phyloP scores from a whole-genome alignment of 1,139 yeast genomes.

The Taphrina populina region DNA sequence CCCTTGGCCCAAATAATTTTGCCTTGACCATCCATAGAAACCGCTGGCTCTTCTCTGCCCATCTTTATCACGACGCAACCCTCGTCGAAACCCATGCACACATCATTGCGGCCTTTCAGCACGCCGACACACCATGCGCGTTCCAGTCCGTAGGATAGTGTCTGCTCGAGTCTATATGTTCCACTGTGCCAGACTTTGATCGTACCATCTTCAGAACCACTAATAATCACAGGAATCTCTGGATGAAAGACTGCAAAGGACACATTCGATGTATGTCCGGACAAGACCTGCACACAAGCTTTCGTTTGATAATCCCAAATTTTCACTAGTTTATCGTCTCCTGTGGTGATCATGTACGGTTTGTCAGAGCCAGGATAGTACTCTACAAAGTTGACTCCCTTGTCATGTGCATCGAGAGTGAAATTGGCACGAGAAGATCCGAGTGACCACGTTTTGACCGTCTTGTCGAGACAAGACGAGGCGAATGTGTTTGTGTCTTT shows the following conservation, averaged over 20 bases:
- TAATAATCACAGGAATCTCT: constrained; percentile 80
- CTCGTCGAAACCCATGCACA: constrained; percentile 92
- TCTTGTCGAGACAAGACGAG: constrained; percentile 91
- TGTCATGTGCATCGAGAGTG: constrained; percentile 87
- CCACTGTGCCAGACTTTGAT: constrained; percentile 90
- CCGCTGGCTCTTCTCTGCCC: constrained; percentile 91
- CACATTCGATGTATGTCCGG: constrained; percentile 90
- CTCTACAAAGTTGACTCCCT: constrained; percentile 93
- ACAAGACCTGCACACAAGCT: constrained; percentile 88
- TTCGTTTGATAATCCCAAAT: constrained; percentile 98
- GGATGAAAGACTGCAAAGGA: constrained; percentile 97
- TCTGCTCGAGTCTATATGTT: constrained; percentile 84
- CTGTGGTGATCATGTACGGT: constrained; percentile 88
- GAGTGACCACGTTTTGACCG: constrained; percentile 94
- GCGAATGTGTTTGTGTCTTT: constrained; percentile 98
- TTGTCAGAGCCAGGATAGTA: constrained; percentile 96
- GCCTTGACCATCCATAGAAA: constrained; percentile 90
- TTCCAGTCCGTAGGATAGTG: constrained; percentile 85
- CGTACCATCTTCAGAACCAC: constrained; percentile 89
- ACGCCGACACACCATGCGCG: constrained; percentile 94
- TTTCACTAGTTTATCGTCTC: constrained; percentile 87
- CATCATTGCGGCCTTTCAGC: constrained; percentile 70
- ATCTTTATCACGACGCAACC: constrained; percentile 83
- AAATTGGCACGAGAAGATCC: constrained; percentile 89
- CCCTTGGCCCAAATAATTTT: constrained; percentile 88